phyloP scores from a whole-genome alignment of 2,329 filamentous ascomycete genomes.

The Stromatinia cepivora region DNA sequence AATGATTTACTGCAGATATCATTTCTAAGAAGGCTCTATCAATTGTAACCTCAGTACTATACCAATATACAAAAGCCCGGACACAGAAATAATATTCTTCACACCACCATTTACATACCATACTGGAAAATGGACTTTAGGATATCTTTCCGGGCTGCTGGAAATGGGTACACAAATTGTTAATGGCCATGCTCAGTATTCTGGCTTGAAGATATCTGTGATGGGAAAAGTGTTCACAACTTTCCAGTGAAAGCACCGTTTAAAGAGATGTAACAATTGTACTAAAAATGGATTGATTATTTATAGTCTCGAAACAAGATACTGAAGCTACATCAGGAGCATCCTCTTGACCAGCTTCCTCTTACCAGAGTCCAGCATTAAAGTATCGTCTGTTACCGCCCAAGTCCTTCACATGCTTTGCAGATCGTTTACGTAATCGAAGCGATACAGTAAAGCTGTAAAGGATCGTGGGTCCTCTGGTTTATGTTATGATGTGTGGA shows the following conservation, averaged over 20 bases:
- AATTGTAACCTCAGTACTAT: background rate
- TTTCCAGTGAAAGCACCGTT: background rate
- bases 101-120: no score
- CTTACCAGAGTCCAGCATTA: background rate
- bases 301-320: background rate
- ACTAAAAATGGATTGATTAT: no score
- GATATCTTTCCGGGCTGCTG: no score
- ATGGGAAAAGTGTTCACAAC: background rate
- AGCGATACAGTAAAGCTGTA: background rate
- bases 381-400: background rate
- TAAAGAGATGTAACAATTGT: no score
- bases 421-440: background rate
- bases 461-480: background rate
- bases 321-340: background rate
- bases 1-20: background rate
- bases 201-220: background rate
- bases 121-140: no score
- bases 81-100: no score
- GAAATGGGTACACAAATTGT: no score
- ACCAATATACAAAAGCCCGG: background rate
- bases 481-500: background rate
- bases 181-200: background rate
- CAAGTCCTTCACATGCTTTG: background rate
- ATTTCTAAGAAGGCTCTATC: background rate
- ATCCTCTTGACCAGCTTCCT: background rate